Base-by-base conservation (phyloP, 2,329 filamentous ascomycete genomes). In the Colletotrichum destructivum region DNA sequence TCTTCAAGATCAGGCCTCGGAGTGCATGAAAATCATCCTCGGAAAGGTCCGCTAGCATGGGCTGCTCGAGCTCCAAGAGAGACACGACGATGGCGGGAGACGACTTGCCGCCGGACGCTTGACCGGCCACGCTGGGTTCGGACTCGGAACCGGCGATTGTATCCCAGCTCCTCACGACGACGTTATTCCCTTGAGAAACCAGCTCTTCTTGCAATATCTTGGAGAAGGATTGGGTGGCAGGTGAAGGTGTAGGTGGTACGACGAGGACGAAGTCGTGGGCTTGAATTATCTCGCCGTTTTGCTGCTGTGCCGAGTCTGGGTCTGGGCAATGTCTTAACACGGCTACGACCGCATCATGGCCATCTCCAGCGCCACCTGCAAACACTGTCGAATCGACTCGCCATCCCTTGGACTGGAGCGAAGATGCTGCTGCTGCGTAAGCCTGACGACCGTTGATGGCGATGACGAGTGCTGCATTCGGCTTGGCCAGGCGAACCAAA, bases 1-100 rank as follows among this genome's bases (percentile, higher is more conserved):
- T 64, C 16, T 64, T 16, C 23, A 55, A 9, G 3, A 64, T 55
- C 0, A 64, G 23, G 1, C 62, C 38, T 13, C 35, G 47, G 40
- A 64, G 0, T 18, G 51, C 38, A 4, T 47, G 49, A 51, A 55
- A 64, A 0, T 64, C 62, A 35, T 0, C 7, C 16, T 18, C 62
- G 1, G 49, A 64, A 35, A 64, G 51, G 18, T 64, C 38, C 26
- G 38, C 21, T 3, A 64, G 49, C 51, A 64, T 42, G 21, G 62
- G 62, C 4, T 64, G 35, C 51, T 64, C 62, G 23, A 64, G 51
- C 16, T 64, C 62, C 38, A 64, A 0, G 21, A 64, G 51, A 44
- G 62, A 64, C 26, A 63, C 35, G 47, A 63, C 47, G 0, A 54
- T 5, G 9, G 61, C 21, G 8, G 47, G 15, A 7, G 42, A 44